Evolutionary conservation across 495 filamentous ascomycete genomes (phyloP).

Genomic region (Aspergillus saccharolyticus): DNA sequence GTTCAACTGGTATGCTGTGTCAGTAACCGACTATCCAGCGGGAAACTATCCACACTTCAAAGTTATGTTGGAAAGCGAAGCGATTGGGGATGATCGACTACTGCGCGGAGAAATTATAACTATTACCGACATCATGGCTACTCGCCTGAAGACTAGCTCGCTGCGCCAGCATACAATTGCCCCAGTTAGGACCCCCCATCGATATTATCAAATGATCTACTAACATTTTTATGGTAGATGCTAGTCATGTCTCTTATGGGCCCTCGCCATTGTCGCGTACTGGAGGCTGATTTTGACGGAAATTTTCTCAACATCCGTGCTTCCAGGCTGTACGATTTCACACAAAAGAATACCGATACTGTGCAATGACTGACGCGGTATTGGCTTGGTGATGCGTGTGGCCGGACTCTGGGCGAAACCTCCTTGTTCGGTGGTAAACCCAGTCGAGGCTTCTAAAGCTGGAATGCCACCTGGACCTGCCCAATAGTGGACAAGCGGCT

Average conservation of each 20-base stretch:
- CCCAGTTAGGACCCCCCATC: neutral
- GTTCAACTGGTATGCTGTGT: constrained; percentile 1
- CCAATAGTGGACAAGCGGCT: too few relatives aligned
- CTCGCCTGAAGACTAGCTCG: constrained; percentile 5
- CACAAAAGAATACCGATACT: neutral
- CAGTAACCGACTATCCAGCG: neutral
- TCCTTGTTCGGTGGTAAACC: too few relatives aligned
- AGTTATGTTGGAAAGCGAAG: constrained; percentile 3
- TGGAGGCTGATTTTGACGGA: constrained; percentile 5
- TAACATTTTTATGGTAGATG: neutral
- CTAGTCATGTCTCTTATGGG: constrained; percentile 1
- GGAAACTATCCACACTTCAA: constrained; percentile 2
- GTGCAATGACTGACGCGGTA: constrained; percentile 2
- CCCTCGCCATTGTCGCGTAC: neutral
- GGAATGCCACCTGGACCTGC: too few relatives aligned
- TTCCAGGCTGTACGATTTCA: constrained; percentile 1
- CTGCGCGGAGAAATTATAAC: constrained; percentile 10
- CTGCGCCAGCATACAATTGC: constrained; percentile 6
- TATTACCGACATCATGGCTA: constrained; percentile 9
- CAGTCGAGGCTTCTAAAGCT: too few relatives aligned
- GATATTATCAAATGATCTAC: neutral
- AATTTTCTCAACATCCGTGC: neutral
- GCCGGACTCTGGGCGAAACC: neutral
- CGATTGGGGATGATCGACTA: constrained; percentile 2
- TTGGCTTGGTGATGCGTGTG: constrained; percentile 3